These are phyloP conservation scores for Amylostereum chailletii DNA, from an alignment of 1,284 basidiomycete genomes.

Conservation along the genomic window DNA sequence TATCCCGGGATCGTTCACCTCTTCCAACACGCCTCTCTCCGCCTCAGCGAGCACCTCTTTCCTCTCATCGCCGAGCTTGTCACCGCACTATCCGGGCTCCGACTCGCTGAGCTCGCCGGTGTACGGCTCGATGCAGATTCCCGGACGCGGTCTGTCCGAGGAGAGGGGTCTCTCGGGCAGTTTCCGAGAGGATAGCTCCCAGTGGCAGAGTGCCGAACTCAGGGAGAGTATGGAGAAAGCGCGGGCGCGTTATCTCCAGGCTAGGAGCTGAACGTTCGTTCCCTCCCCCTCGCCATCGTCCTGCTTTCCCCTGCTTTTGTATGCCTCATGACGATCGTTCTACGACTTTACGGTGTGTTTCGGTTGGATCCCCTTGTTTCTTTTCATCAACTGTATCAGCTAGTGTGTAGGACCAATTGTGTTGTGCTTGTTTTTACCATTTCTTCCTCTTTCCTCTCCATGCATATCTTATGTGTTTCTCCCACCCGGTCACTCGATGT, in stretches of 20 bases:
- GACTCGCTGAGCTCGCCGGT: constrained; percentile 15
- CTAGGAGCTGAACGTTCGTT: no score
- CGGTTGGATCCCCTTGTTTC: no score
- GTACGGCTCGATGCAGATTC: constrained; percentile 9
- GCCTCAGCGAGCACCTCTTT: constrained; percentile 4
- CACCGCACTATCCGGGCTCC: constrained; percentile 25
- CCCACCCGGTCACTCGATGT: no score
- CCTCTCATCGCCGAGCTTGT: constrained; percentile 10
- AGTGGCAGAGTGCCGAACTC: constrained; percentile 52
- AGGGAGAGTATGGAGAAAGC: constrained; percentile 58
- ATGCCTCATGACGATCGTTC: no score
- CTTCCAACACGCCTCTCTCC: constrained; percentile 23
- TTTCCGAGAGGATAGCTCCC: constrained; percentile 27
- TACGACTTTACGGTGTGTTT: no score
- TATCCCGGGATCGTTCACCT: constrained; percentile 12
- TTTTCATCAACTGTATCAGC: no score
- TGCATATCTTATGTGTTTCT: no score
- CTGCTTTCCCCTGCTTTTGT: no score
- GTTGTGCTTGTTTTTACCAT: no score
- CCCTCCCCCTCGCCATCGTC: no score
- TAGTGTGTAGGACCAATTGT: no score
- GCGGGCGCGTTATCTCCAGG: constrained; percentile 28
- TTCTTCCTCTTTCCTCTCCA: no score
- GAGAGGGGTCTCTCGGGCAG: constrained; percentile 24
- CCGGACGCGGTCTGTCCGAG: constrained; percentile 13